Conservation (phyloP, 2,329 filamentous ascomycete species). For the Colletotrichum costaricense region DNA sequence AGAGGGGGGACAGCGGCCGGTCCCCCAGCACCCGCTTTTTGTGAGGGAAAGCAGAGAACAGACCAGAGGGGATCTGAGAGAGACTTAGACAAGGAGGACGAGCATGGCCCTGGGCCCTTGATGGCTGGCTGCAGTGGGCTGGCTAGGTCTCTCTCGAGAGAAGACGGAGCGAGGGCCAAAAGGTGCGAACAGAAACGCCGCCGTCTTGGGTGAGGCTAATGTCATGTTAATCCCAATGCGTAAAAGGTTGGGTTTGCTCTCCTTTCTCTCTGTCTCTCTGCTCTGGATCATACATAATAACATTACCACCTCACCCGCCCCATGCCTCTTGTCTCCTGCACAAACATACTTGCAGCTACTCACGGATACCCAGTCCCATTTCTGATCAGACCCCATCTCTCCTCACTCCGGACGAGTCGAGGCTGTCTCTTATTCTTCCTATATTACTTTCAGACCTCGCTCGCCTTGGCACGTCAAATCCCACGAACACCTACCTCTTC, state of each 20-base stretch:
- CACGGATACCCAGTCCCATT: not conserved
- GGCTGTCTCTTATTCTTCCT: not conserved
- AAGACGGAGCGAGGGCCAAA: not conserved
- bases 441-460: conserved; percentile 21
- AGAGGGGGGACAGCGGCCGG: not conserved
- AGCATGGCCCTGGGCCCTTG: not conserved
- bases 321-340: not conserved
- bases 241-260: not conserved
- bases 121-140: not conserved
- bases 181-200: not conserved
- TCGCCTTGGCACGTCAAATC: conserved; percentile 31
- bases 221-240: not conserved
- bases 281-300: conserved; percentile 16
- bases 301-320: not conserved
- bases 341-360: not conserved
- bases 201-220: not conserved
- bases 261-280: not conserved
- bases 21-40: not conserved
- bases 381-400: not conserved
- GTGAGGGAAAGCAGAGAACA: not conserved
- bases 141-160: not conserved
- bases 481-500: not conserved
- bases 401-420: conserved; percentile 3
- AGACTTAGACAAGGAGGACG: not conserved
- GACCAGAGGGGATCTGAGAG: not conserved